Base-by-base conservation (phyloP, 768 basidiomycete species). In the Clavaria fumosa region DNA sequence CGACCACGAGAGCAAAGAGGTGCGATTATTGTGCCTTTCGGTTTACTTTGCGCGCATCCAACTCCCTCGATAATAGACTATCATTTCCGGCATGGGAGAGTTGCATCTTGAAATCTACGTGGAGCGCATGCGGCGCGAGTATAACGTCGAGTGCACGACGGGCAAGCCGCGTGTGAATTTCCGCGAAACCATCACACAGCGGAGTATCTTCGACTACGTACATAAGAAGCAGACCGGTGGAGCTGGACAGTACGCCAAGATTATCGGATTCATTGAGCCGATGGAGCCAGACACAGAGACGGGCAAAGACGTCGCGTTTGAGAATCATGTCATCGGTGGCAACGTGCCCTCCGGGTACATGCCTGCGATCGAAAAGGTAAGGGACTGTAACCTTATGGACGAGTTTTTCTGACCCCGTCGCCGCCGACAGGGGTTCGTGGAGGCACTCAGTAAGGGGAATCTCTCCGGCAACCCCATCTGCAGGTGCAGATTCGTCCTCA, bases 21-120 rank as follows among this genome's bases (percentile, higher is more conserved):
- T 83, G 54, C 37, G 12, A 18, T 12, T 3, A 1, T 7, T 33
- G 23, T 30, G 15, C 20, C 23, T 6, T 39, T 23, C 31, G n/a
- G 40, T 35, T 7, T 27, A 19, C 18, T 28, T 34, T 28, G 33
- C 18, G 14, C 35, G 22, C 14, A 7, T 18, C 30, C 38, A 2
- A 11, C 33, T 34, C 37, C 28, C n/a, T 15, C 35, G 3, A 11
- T 11, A 20, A 12, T 46, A 90, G 85, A 97, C 93, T 11, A 97
- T 99, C 57, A 96, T 99, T 46, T 96, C 91, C 21, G 95, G 95
- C 15, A 99, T 99, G 95, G 95, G 95, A 18, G 95, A 99, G 57
- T 73, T 99, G 12, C 95, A 99, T 54, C 72, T 99, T 17, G 95
- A 99, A 52, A 93, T 99, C 52, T 97, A 99, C 60, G 90, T 96